Percentiles rank a stretch among this genome's conserved stretches.
These are phyloP conservation scores for Rhodomyrtus psidioides DNA, from an alignment of 441 rosid genomes.

Conservation along the genomic window DNA sequence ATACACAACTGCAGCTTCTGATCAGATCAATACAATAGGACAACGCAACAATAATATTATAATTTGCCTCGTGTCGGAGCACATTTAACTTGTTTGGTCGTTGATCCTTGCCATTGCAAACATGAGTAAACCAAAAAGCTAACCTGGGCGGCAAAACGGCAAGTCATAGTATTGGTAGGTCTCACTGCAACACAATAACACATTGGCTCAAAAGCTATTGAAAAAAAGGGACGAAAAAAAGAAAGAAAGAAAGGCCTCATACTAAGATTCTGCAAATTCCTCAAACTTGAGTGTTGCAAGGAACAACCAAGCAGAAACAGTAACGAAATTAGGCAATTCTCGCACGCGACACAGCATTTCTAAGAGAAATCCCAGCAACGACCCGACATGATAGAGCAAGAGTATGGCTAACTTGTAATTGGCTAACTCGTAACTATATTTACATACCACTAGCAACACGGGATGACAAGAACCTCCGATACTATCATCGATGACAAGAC, in stretches of 20 bases:
- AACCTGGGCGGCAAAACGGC: conserved; percentile 85
- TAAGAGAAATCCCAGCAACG: background rate
- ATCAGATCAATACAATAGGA: background rate
- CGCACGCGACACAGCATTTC: background rate
- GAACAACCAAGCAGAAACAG: background rate
- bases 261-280: background rate
- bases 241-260: background rate
- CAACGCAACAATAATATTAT: background rate
- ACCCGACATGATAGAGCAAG: background rate
- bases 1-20: background rate
- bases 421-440: background rate
- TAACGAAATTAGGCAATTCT: background rate
- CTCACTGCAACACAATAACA: conserved; percentile 49
- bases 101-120: background rate
- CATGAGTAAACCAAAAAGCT: conserved; percentile 19
- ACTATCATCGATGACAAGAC: background rate
- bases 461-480: background rate
- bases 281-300: background rate
- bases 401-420: background rate
- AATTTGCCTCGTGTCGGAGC: background rate
- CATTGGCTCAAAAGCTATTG: background rate
- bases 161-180: conserved; percentile 71
- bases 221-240: background rate
- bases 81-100: background rate
- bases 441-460: background rate